phyloP scores from a whole-genome alignment of 768 basidiomycete genomes.

The Clathrus columnatus region DNA sequence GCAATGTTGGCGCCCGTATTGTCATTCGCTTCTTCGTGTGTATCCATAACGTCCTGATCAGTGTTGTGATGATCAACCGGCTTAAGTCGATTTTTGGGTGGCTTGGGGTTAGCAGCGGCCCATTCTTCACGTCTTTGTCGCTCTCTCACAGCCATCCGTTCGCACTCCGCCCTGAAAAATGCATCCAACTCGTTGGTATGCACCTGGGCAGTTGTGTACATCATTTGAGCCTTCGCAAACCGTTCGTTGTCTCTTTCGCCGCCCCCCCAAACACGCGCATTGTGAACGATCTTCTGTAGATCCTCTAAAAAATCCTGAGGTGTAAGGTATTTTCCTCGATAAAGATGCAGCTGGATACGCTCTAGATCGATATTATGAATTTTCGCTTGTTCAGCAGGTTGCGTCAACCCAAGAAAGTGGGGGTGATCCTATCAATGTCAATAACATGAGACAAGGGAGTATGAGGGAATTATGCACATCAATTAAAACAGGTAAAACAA shows the following conservation, averaged over 20 bases:
- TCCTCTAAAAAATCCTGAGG: conserved; percentile 83
- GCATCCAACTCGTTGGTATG: conserved; percentile 82
- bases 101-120: conserved; percentile 16
- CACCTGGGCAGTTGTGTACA: conserved; percentile 81
- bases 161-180: conserved; percentile 72
- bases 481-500: background rate
- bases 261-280: conserved; percentile 37
- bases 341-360: conserved; percentile 77
- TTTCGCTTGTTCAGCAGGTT: conserved; percentile 25
- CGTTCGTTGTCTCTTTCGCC: conserved; percentile 52
- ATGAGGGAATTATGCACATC: conserved; percentile 11
- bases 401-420: background rate
- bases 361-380: conserved; percentile 89
- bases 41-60: conserved; percentile 3
- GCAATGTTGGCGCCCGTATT: conserved; percentile 38
- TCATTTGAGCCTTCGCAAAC: conserved; percentile 73
- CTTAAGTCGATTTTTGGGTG: conserved; percentile 21
- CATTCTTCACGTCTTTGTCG: conserved; percentile 51
- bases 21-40: conserved; percentile 32
- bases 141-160: conserved; percentile 76
- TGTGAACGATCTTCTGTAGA: conserved; percentile 72
- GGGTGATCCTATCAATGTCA: background rate
- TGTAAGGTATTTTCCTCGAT: conserved; percentile 78
- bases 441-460: background rate
- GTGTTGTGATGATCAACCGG: conserved; percentile 15